A percentile compares a stretch with the other conserved stretches of the same genome.
Evolutionary conservation across 2,329 filamentous ascomycete genomes (phyloP).

Genomic region (Cladophialophora carrionii): DNA sequence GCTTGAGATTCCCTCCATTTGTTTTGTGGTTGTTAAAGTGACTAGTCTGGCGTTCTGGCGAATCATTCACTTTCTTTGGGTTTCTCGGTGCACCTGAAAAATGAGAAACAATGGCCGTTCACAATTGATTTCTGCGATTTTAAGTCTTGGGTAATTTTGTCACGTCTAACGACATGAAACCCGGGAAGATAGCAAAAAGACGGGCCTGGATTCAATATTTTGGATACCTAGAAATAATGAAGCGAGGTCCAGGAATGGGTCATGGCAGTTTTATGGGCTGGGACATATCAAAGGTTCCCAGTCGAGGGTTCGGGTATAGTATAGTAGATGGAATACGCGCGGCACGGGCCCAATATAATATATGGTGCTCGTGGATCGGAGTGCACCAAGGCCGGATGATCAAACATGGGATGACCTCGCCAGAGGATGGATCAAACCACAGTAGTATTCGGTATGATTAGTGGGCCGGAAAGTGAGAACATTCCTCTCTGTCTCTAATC

Average conservation of each 20-base stretch:
- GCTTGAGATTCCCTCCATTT: background rate
- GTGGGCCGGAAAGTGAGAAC: background rate
- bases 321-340: background rate
- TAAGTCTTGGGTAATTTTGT: background rate
- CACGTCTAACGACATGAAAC: too few species aligned
- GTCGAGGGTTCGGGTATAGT: background rate
- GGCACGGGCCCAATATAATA: too few species aligned
- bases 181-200: background rate
- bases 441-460: too few species aligned
- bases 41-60: slow-evolving; percentile 37
- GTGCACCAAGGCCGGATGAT: background rate
- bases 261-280: background rate
- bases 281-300: background rate
- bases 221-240: background rate
- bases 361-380: background rate
- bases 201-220: background rate
- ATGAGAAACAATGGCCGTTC: background rate
- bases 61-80: slow-evolving; percentile 34
- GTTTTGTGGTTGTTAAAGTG: slow-evolving; percentile 34
- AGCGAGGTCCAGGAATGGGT: background rate
- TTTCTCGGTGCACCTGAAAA: background rate
- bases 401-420: background rate
- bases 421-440: background rate
- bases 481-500: background rate
- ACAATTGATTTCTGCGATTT: background rate